A percentile compares a stretch with the other conserved stretches of the same genome.
Conservation (phyloP, 208 protist genomes). For the Crithidia sp. region DNA sequence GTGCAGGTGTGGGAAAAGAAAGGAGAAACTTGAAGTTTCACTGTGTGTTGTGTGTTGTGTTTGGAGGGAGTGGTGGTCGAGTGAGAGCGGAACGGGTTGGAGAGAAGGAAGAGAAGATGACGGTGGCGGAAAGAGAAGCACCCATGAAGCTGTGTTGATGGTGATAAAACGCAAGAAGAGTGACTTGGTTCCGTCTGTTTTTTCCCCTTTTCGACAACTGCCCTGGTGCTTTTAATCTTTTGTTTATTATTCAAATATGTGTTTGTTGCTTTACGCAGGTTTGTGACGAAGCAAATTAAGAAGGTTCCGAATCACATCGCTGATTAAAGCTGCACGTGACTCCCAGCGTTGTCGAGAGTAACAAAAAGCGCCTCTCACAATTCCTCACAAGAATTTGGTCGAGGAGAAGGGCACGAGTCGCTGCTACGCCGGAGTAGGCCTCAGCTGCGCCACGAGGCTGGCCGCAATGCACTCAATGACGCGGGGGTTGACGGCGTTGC, state of each 20-base stretch:
- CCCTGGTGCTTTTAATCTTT: too few species aligned
- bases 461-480: constrained; percentile 51
- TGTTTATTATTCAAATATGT: too few species aligned
- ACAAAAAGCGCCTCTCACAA: too few species aligned
- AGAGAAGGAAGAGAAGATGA: neutral
- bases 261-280: too few species aligned
- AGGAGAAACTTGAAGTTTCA: constrained; percentile 20
- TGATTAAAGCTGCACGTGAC: too few species aligned
- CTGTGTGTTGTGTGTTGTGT: constrained; percentile 1
- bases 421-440: neutral
- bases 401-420: too few species aligned
- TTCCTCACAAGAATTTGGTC: too few species aligned
- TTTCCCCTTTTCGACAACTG: neutral
- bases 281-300: too few species aligned
- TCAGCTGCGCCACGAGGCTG: constrained; percentile 16
- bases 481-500: constrained; percentile 82
- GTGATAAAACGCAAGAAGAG: constrained; percentile 20
- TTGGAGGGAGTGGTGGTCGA: constrained; percentile 1
- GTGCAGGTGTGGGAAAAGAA: constrained; percentile 22
- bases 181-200: neutral
- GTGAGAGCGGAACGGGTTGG: neutral
- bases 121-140: too few species aligned
- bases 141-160: neutral
- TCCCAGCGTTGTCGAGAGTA: too few species aligned
- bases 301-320: too few species aligned